A percentile compares a stretch with the other conserved stretches of the same genome.
Evolutionary conservation across 345 rosid genomes (phyloP).

Genomic region (Carallia brachiata): DNA sequence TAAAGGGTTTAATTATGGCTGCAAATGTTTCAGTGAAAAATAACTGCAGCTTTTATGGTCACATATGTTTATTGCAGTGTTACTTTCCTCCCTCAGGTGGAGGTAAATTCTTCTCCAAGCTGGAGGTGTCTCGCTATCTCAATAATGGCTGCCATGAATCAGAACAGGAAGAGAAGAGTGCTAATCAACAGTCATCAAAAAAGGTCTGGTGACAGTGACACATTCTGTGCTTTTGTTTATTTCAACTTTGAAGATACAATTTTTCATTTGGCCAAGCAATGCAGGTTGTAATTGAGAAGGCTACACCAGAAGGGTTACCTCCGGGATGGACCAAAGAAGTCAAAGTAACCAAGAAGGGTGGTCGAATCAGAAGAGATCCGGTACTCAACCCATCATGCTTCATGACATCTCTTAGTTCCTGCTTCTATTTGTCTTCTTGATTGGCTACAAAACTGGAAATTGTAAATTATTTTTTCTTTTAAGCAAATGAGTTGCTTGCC

Average conservation of each 20-base stretch:
- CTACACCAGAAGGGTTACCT: slow-evolving; percentile 69
- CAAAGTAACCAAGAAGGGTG: slow-evolving; percentile 49
- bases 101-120: slow-evolving; percentile 40
- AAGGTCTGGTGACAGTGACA: slow-evolving; percentile 31
- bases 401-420: not conserved
- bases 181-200: slow-evolving; percentile 8
- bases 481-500: slow-evolving; percentile 7
- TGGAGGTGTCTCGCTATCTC: slow-evolving; percentile 43
- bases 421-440: not conserved
- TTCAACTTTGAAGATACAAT: slow-evolving; percentile 13
- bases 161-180: slow-evolving; percentile 27
- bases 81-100: slow-evolving; percentile 45
- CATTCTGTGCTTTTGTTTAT: slow-evolving; percentile 8
- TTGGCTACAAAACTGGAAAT: not conserved
- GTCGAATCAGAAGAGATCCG: slow-evolving; percentile 61
- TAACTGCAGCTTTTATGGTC: slow-evolving; percentile 1
- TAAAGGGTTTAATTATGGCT: not conserved
- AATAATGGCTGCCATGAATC: slow-evolving; percentile 21
- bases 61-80: slow-evolving; percentile 40
- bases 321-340: slow-evolving; percentile 87
- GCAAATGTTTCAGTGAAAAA: slow-evolving; percentile 1
- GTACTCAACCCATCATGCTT: slow-evolving; percentile 37
- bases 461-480: not conserved
- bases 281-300: slow-evolving; percentile 25
- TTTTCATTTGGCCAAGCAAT: slow-evolving; percentile 31